These are phyloP conservation scores for Medicago ruthenica DNA, from an alignment of 306 rosid species.

Conservation along the genomic window DNA sequence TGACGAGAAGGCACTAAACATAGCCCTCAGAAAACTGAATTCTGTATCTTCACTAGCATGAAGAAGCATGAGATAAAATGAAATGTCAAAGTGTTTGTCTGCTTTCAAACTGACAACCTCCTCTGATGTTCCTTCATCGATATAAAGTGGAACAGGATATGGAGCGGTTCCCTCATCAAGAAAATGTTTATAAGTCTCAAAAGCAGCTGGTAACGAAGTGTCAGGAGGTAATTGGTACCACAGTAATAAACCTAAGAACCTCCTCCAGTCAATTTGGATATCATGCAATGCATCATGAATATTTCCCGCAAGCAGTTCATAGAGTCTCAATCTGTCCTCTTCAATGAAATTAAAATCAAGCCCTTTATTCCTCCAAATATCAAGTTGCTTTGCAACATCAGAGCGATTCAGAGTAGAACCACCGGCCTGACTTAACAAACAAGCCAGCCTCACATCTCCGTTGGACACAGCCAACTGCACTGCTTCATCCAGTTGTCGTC, in stretches of 20 bases:
- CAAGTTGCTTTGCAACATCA: slow-evolving; percentile 82
- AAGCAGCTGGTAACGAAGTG: slow-evolving; percentile 71
- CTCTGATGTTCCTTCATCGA: slow-evolving; percentile 73
- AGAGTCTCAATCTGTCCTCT: slow-evolving; percentile 78
- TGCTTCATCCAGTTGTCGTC: slow-evolving; percentile 84
- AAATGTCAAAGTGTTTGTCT: slow-evolving; percentile 70
- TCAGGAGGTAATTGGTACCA: slow-evolving; percentile 85
- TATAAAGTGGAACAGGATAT: slow-evolving; percentile 81
- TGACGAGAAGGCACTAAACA: slow-evolving; percentile 92
- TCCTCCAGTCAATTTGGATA: slow-evolving; percentile 85
- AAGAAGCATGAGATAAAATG: slow-evolving; percentile 94
- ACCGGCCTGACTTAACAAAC: slow-evolving; percentile 92
- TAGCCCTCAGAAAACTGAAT: slow-evolving; percentile 64
- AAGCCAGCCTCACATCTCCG: slow-evolving; percentile 94
- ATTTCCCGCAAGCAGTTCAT: slow-evolving; percentile 84
- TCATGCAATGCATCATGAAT: slow-evolving; percentile 67
- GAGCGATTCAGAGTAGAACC: slow-evolving; percentile 81
- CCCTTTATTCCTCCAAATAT: slow-evolving; percentile 83
- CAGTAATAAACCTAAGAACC: slow-evolving; percentile 90
- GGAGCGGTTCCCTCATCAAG: slow-evolving; percentile 83
- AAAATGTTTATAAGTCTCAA: slow-evolving; percentile 72
- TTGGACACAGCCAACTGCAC: slow-evolving; percentile 82
- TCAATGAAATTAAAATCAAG: slow-evolving; percentile 91
- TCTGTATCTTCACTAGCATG: slow-evolving; percentile 74
- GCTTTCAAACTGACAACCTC: slow-evolving; percentile 51